Percentiles rank a stretch among this genome's conserved stretches.
Evolutionary conservation across 352 stramenopile species (phyloP).

Genomic region (Nothophytophthora sp.): DNA sequence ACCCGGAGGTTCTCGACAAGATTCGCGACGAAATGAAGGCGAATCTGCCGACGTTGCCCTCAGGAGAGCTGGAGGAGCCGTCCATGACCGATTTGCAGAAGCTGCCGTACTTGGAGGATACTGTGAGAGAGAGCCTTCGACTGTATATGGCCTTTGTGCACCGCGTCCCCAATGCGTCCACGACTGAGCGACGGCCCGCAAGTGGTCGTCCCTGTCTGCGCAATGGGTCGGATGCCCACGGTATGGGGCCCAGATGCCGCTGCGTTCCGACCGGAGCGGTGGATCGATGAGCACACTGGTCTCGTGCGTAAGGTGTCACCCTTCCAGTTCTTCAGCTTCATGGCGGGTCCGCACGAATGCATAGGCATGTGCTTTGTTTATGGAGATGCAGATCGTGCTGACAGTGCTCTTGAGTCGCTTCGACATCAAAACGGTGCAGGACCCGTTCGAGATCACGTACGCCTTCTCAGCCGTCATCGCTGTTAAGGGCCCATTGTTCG

Average conservation of each 20-base stretch:
- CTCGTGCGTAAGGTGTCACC: constrained; percentile 12
- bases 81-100: constrained; percentile 35
- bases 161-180: constrained; percentile 31
- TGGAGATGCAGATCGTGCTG: constrained; percentile 52
- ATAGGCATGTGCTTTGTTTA: constrained; percentile 52
- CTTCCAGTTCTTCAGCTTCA: constrained; percentile 63
- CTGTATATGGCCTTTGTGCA: constrained; percentile 45
- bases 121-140: constrained; percentile 54
- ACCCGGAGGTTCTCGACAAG: constrained; percentile 35
- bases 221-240: constrained; percentile 1
- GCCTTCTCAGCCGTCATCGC: constrained; percentile 13
- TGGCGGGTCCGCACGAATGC: constrained; percentile 51
- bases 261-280: constrained; percentile 6
- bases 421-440: constrained; percentile 25
- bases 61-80: constrained; percentile 14
- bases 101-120: constrained; percentile 52
- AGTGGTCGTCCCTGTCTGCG: constrained; percentile 17
- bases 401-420: constrained; percentile 40
- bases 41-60: constrained; percentile 19
- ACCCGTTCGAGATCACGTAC: constrained; percentile 30
- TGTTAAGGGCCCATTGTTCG: constrained; percentile 21
- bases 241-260: constrained; percentile 6
- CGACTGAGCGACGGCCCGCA: constrained; percentile 49
- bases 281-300: constrained; percentile 5
- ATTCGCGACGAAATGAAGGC: constrained; percentile 40